These are phyloP conservation scores for Aspergillus neoniger DNA, from an alignment of 2,329 filamentous ascomycete species.

Conservation along the genomic window DNA sequence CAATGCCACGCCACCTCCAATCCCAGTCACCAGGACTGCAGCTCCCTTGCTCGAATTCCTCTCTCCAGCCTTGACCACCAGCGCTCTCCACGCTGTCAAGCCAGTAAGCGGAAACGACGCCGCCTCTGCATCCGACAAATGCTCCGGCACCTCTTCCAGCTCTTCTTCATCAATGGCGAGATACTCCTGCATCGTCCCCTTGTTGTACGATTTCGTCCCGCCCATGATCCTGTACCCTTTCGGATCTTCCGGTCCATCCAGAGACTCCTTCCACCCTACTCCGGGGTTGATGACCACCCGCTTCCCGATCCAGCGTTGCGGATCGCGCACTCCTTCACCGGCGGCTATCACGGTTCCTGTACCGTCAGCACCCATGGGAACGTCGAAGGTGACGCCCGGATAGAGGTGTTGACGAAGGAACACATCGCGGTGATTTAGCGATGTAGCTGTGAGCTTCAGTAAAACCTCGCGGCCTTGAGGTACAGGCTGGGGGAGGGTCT, in stretches of 20 bases:
- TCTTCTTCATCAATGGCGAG: constrained; percentile 69
- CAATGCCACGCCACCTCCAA: constrained; percentile 88
- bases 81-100: constrained; percentile 82
- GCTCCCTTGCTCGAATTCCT: constrained; percentile 55
- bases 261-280: constrained; percentile 72
- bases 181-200: constrained; percentile 75
- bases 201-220: constrained; percentile 63
- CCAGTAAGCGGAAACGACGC: constrained; percentile 84
- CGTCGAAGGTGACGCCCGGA: constrained; percentile 76
- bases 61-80: constrained; percentile 74
- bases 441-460: constrained; percentile 73
- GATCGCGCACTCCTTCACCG: constrained; percentile 56
- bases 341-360: constrained; percentile 70
- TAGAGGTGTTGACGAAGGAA: constrained; percentile 94
- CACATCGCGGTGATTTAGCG: constrained; percentile 92
- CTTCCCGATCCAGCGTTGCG: constrained; percentile 61
- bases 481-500: constrained; percentile 62
- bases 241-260: constrained; percentile 70
- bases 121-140: constrained; percentile 72
- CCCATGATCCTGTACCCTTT: constrained; percentile 45
- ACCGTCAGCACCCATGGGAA: constrained; percentile 81
- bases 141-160: constrained; percentile 72
- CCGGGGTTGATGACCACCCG: constrained; percentile 77
- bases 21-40: constrained; percentile 85
- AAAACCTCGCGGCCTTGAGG: constrained; percentile 70